Evolutionary conservation across 768 basidiomycete genomes (phyloP).

Genomic region (Termitomyces sp.): DNA sequence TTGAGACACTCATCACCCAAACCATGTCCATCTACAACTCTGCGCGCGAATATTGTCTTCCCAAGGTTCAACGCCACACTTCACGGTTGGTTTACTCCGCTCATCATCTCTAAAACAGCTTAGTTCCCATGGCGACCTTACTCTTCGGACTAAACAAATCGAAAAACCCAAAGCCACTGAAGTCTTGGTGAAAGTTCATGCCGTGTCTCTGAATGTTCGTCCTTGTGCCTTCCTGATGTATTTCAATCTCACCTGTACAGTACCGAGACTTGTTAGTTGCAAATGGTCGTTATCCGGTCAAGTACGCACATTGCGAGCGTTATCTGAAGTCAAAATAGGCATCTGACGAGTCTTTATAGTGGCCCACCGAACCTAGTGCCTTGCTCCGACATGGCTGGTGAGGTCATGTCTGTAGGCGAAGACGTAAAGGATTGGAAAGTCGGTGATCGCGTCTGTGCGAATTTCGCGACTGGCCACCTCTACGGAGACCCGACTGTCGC

Average conservation of each 20-base stretch:
- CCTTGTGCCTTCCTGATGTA: neutral
- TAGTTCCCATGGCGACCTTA: conserved; percentile 21
- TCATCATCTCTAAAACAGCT: neutral
- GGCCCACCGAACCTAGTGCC: conserved; percentile 25
- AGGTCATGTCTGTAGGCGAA: conserved; percentile 42
- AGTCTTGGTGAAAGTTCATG: conserved; percentile 51
- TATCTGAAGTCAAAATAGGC: neutral
- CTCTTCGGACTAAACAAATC: conserved; percentile 18
- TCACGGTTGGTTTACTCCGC: neutral
- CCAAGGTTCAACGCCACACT: conserved; percentile 6
- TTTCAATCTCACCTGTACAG: conserved; percentile 16
- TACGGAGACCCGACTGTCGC: conserved; percentile 34
- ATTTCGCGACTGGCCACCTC: conserved; percentile 44
- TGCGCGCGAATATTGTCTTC: conserved; percentile 13
- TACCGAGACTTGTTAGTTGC: conserved; percentile 48
- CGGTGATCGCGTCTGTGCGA: conserved; percentile 55
- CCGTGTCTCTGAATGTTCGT: conserved; percentile 49
- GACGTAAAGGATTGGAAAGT: conserved; percentile 43
- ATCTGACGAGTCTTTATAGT: neutral
- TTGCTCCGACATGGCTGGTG: conserved; percentile 53
- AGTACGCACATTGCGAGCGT: conserved; percentile 15
- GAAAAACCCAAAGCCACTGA: conserved; percentile 36
- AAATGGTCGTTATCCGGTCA: conserved; percentile 29
- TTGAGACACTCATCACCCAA: neutral
- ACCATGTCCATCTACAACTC: conserved; percentile 9